Conservation (phyloP, 768 basidiomycete species). For the Lactifluus hygrophoroides region DNA sequence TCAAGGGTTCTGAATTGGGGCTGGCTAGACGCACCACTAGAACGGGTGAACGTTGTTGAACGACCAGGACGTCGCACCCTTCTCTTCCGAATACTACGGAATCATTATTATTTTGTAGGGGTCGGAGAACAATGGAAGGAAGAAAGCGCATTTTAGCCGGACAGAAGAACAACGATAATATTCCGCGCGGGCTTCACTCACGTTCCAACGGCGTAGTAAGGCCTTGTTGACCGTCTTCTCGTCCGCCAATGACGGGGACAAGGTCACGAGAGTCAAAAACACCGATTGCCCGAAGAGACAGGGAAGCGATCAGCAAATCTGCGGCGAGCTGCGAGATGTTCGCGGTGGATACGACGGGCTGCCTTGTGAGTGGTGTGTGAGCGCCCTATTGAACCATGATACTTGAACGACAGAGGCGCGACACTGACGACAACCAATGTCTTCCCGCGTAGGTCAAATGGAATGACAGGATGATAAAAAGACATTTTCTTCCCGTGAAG, state of each 20-base stretch:
- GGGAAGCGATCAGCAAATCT: conserved; percentile 63
- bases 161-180: too few species aligned
- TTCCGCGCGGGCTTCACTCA: too few species aligned
- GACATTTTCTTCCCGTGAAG: neutral
- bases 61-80: conserved; percentile 41
- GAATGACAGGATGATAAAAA: conserved; percentile 8
- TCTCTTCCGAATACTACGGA: conserved; percentile 54
- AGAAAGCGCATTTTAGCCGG: too few species aligned
- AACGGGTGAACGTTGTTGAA: conserved; percentile 76
- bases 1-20: too few species aligned
- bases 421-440: conserved; percentile 14
- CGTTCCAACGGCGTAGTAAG: conserved; percentile 72
- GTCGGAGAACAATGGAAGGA: conserved; percentile 11
- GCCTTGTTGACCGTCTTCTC: conserved; percentile 51
- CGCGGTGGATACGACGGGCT: conserved; percentile 72
- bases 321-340: conserved; percentile 75
- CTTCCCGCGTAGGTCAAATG: conserved; percentile 4
- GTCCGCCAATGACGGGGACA: conserved; percentile 64
- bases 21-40: conserved; percentile 65
- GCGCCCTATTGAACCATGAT: neutral
- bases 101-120: neutral
- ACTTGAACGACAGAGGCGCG: neutral
- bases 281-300: conserved; percentile 52
- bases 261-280: conserved; percentile 53
- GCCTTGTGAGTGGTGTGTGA: conserved; percentile 14